These are phyloP conservation scores for Hanseniaspora taiwanica DNA, from an alignment of 805 yeast genomes.

Conservation along the genomic window DNA sequence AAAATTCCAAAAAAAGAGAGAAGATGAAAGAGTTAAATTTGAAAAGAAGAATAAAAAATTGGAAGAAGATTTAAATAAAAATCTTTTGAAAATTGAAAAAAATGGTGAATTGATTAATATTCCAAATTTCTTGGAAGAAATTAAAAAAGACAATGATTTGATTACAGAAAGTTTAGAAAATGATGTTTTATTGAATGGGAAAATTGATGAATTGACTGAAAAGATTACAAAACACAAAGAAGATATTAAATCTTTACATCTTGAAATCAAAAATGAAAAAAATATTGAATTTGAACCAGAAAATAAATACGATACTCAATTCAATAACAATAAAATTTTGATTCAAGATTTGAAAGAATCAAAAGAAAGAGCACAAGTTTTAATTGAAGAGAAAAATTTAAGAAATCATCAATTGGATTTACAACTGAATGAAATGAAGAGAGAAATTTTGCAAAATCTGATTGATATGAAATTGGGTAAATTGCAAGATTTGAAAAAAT, in stretches of 20 bases:
- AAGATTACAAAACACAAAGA: conserved; percentile 23
- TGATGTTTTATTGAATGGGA: conserved; percentile 24
- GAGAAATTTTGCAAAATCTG: conserved; percentile 23
- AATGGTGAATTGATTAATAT: conserved; percentile 2
- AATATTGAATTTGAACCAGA: conserved; percentile 22
- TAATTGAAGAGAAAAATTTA: conserved; percentile 23
- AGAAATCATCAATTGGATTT: conserved; percentile 28
- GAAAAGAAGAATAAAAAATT: conserved; percentile 23
- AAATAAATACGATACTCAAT: conserved; percentile 20
- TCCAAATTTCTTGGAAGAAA: conserved; percentile 9
- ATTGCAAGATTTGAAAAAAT: conserved; percentile 26
- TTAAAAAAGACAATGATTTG: conserved; percentile 18
- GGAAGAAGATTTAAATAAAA: conserved; percentile 17
- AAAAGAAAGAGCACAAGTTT: conserved; percentile 24
- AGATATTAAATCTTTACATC: background rate
- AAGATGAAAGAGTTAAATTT: conserved; percentile 33
- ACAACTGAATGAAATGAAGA: conserved; percentile 24
- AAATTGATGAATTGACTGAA: conserved; percentile 31
- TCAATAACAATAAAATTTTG: conserved; percentile 20
- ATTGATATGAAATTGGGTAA: conserved; percentile 26
- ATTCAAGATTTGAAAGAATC: conserved; percentile 21
- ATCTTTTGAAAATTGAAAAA: conserved; percentile 11
- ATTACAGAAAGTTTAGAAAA: conserved; percentile 28
- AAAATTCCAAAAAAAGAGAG: conserved; percentile 26
- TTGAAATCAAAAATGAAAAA: no score